Evolutionary conservation across 1,139 yeast genomes (phyloP).

Genomic region (Yamadazyma diddensiae): DNA sequence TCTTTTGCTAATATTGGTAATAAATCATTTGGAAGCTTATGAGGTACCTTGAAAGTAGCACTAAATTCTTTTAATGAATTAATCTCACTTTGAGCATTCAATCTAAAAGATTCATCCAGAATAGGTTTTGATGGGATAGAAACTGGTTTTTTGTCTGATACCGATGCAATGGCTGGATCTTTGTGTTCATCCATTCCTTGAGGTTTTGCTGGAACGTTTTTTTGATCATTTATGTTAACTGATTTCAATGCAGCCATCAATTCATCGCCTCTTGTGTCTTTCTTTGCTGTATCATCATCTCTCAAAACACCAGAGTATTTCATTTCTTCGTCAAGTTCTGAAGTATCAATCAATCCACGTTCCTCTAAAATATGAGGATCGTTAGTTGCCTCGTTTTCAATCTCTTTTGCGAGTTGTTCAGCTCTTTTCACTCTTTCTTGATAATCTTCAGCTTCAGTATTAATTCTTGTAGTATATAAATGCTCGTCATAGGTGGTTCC

Average conservation of each 20-base stretch:
- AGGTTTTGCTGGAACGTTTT: slow-evolving; percentile 64
- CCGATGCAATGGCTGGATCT: slow-evolving; percentile 78
- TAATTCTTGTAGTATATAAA: slow-evolving; percentile 81
- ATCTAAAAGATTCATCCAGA: slow-evolving; percentile 37
- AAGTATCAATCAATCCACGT: slow-evolving; percentile 79
- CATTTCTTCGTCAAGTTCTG: slow-evolving; percentile 93
- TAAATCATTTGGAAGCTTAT: slow-evolving; percentile 71
- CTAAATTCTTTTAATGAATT: slow-evolving; percentile 82
- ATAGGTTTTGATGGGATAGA: slow-evolving; percentile 35
- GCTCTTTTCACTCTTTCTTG: slow-evolving; percentile 66
- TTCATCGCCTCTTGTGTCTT: slow-evolving; percentile 52
- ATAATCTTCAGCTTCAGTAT: slow-evolving; percentile 74
- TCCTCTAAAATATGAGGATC: slow-evolving; percentile 89
- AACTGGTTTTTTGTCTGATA: slow-evolving; percentile 17
- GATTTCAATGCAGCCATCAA: slow-evolving; percentile 58
- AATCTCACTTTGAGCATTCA: slow-evolving; percentile 63
- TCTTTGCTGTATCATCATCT: slow-evolving; percentile 8
- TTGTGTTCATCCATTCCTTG: slow-evolving; percentile 55
- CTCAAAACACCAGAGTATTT: slow-evolving; percentile 86
- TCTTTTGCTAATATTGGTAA: slow-evolving; percentile 74
- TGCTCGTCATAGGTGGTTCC: slow-evolving; percentile 86
- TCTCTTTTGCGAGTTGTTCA: slow-evolving; percentile 76
- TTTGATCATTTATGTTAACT: slow-evolving; percentile 29
- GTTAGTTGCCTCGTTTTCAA: slow-evolving; percentile 64
- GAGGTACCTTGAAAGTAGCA: slow-evolving; percentile 76